Base-by-base conservation (phyloP, 163 green algal genomes). In the Smithsoniella earleae region DNA sequence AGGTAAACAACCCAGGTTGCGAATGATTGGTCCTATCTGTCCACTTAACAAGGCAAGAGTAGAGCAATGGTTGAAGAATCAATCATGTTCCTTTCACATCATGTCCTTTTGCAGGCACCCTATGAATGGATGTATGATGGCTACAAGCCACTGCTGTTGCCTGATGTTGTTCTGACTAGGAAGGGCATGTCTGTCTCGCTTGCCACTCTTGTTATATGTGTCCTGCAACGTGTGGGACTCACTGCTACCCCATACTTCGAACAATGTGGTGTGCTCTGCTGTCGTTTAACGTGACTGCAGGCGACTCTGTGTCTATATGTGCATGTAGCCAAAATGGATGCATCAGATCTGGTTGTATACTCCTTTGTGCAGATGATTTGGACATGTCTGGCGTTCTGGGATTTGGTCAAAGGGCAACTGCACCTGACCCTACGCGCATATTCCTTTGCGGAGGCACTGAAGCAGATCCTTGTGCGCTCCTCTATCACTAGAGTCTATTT, bases 301-400 rank as follows among this genome's bases (percentile, higher is more conserved):
- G n/a, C n/a, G n/a, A n/a, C n/a, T n/a, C n/a, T n/a, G n/a, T n/a
- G n/a, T n/a, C n/a, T n/a, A n/a, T n/a, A n/a, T n/a, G n/a, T n/a
- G n/a, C n/a, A n/a, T n/a, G n/a, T n/a, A n/a, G n/a, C n/a, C n/a
- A n/a, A n/a, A n/a, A n/a, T n/a, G n/a, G n/a, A n/a, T n/a, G n/a
- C n/a, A n/a, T n/a, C n/a, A n/a, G n/a, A n/a, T n/a, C n/a, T n/a
- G n/a, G n/a, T n/a, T n/a, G n/a, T n/a, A n/a, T n/a, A n/a, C n/a
- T n/a, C n/a, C n/a, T n/a, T n/a, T 25, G 49, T 64, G 49, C 49
- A 64, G 49, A 64, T 25, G 49, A 64, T 25, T 25, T 64, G 49
- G 49, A 64, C 49, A 25, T 64, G 8, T 10, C 49, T 25, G 49
- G 8, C 25, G 25, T 64, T 6, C 31, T 64, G 49, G 49, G 49